Base-by-base conservation (phyloP, 352 stramenopile species). In the Phytopythium ostracodes region DNA sequence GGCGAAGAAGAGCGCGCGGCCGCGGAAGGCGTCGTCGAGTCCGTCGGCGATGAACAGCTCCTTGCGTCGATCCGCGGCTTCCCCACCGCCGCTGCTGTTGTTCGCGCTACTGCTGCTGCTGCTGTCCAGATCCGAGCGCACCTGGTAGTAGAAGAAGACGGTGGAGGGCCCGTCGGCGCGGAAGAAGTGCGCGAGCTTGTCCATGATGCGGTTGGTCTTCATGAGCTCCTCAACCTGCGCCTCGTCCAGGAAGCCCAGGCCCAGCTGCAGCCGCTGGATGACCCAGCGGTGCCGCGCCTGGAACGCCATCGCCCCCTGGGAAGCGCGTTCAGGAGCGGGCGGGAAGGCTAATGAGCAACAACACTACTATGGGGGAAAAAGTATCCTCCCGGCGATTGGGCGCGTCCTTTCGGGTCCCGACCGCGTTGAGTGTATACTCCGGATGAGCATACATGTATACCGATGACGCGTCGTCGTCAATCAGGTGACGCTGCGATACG, bases 21-120 rank as follows among this genome's bases (percentile, higher is more conserved):
- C 71, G 31, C 74, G 66, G 14, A 96, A 74, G 33, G 80, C 79
- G 31, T 92, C 79, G 20, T 87, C 72, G 29, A 92, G 64, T 33
- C 86, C 88, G 65, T 96, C 81, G 22, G 81, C 91, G 58, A 94
- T 76, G 62, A 94, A 94, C n/a, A 96, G 71, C 56, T 93, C 82
- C 33, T 72, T 76, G 4, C 67, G 65, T 71, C 66, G 12, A 38
- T 72, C 24, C 43, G 46, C 27, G n/a, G n/a, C n/a, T n/a, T n/a
- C n/a, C n/a, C n/a, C n/a, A n/a, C n/a, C n/a, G n/a, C n/a, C n/a
- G n/a, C n/a, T n/a, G n/a, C n/a, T n/a, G n/a, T n/a, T n/a, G 62
- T 17, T 53, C 55, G 55, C 50, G 35, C 11, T 17, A 59, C 14
- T 44, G 65, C 20, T 63, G 35, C 50, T 72, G 70, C 0, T 12